Percentiles rank a stretch among this genome's conserved stretches.
Evolutionary conservation across 2,329 filamentous ascomycete species (phyloP).

Genomic region (Pezicula neosporulosa): DNA sequence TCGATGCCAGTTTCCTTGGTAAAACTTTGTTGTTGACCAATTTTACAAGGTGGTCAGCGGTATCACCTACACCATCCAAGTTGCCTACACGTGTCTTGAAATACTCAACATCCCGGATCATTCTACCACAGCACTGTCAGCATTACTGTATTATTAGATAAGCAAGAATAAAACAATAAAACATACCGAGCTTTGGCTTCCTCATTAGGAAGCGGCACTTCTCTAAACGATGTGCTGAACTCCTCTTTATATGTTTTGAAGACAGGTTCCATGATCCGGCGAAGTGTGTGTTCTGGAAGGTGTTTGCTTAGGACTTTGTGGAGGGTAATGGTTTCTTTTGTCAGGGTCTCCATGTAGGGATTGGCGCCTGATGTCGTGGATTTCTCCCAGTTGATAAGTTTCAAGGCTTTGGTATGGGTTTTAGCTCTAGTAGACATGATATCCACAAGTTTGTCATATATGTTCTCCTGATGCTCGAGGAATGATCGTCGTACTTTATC

Average conservation of each 20-base stretch:
- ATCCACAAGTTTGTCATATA: slow-evolving; percentile 71
- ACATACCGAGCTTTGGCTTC: slow-evolving; percentile 58
- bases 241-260: slow-evolving; percentile 65
- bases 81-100: slow-evolving; percentile 59
- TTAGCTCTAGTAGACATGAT: slow-evolving; percentile 65
- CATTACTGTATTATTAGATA: neutral
- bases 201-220: slow-evolving; percentile 54
- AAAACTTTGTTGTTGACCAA: slow-evolving; percentile 57
- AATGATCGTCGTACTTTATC: slow-evolving; percentile 24
- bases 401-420: slow-evolving; percentile 60
- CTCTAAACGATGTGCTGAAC: slow-evolving; percentile 60
- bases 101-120: slow-evolving; percentile 60
- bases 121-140: slow-evolving; percentile 35
- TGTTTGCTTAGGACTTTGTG: slow-evolving; percentile 68
- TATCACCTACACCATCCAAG: slow-evolving; percentile 64
- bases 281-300: slow-evolving; percentile 59
- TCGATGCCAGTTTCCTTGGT: slow-evolving; percentile 6
- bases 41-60: slow-evolving; percentile 65
- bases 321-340: slow-evolving; percentile 67
- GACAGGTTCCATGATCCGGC: slow-evolving; percentile 67
- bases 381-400: slow-evolving; percentile 60
- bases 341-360: slow-evolving; percentile 67
- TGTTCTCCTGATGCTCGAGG: slow-evolving; percentile 68
- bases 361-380: slow-evolving; percentile 38
- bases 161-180: slow-evolving; percentile 19